Base-by-base conservation (phyloP, 352 stramenopile genomes). In the Phytophthora constricta region DNA sequence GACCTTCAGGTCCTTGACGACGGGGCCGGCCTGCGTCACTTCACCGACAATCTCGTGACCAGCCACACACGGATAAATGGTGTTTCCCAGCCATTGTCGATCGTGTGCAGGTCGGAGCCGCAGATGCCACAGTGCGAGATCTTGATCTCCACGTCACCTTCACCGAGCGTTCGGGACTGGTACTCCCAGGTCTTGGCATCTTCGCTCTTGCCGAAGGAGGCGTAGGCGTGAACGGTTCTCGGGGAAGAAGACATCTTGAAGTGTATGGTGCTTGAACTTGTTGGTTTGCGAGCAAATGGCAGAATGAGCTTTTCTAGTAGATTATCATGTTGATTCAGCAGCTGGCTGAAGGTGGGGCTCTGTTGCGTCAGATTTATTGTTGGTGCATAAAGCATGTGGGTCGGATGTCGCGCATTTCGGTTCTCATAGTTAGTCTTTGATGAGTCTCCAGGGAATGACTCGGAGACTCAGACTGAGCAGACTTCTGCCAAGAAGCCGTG, bases 1-100 rank as follows among this genome's bases (percentile, higher is more conserved):
- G 26, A 67, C 42, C n/a, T 60, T 55, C 2, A 60, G 31, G 25
- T 47, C 37, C 26, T 52, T 65, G 26, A 65, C 47, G 10, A 59
- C 31, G n/a, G 48, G 14, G 10, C 58, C 56, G 31, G 56, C 56
- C 16, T 49, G 31, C n/a, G 56, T 62, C 13, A 62, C 54, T 16
- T 62, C 43, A 23, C 54, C 54, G 25, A 33, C 28, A 16, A 62
- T 62, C 28, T 52, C 77, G 51, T 87, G 78, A 22, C 76, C 78
- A 9, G 73, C 64, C 3, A 87, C 76, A 50, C 70, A 69, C 23
- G 74, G 76, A 54, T 83, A 87, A 10, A 33, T 58, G 19, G 66
- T 64, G 1, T 54, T 48, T 70, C 70, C 76, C 70, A 85, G 47
- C 76, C 78, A 33, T 62, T 65, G 26, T 72, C 65, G 51, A 80